Evolutionary conservation across 2,329 filamentous ascomycete genomes (phyloP).

Genomic region (Ophiostoma sp.): DNA sequence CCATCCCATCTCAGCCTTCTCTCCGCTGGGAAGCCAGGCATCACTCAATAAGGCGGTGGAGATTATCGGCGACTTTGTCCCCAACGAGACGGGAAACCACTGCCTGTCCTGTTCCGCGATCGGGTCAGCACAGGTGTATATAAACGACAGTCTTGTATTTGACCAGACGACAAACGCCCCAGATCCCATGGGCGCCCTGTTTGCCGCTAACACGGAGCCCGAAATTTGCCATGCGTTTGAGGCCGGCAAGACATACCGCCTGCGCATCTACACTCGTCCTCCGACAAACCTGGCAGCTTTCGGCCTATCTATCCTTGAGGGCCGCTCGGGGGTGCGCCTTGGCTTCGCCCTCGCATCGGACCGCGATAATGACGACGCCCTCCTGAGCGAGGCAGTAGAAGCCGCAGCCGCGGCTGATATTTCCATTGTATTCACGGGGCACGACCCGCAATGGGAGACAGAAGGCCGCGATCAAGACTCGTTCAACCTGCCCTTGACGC

Average conservation of each 20-base stretch:
- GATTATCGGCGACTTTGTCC: not conserved
- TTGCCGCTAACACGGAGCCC: conserved; percentile 36
- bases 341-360: conserved; percentile 60
- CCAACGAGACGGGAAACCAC: not conserved
- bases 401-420: conserved; percentile 47
- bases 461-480: conserved; percentile 61
- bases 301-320: conserved; percentile 64
- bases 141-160: conserved; percentile 55
- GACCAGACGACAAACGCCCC: conserved; percentile 55
- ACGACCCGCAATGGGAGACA: conserved; percentile 70
- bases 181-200: conserved; percentile 62
- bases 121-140: conserved; percentile 41
- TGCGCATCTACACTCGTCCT: conserved; percentile 1
- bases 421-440: conserved; percentile 63
- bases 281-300: conserved; percentile 3
- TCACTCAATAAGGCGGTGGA: not conserved
- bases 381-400: not conserved
- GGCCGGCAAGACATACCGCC: not conserved
- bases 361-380: conserved; percentile 47
- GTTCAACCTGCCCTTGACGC: conserved; percentile 50
- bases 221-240: not conserved
- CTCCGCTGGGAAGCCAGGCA: not conserved
- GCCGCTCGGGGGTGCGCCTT: conserved; percentile 56
- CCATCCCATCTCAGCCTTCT: not conserved
- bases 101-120: conserved; percentile 10